These are phyloP conservation scores for Fusarium compactum DNA, from an alignment of 2,329 filamentous ascomycete species.

Conservation along the genomic window DNA sequence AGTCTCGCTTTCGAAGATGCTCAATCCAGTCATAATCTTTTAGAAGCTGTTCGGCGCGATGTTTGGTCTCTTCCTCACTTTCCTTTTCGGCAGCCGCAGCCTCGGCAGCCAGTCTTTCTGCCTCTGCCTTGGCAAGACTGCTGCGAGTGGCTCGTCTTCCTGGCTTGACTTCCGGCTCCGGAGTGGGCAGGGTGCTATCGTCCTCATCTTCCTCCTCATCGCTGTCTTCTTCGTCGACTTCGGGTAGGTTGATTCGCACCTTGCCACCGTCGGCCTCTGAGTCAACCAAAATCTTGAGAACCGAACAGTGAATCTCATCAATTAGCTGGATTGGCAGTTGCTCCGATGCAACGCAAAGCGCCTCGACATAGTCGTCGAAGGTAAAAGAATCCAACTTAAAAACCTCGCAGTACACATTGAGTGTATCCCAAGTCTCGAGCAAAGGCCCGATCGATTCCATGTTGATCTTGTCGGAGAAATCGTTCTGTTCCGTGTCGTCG, in stretches of 20 bases:
- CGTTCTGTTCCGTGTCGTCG: conserved; percentile 30
- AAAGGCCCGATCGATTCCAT: conserved; percentile 89
- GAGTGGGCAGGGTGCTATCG: conserved; percentile 65
- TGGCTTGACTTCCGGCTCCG: conserved; percentile 78
- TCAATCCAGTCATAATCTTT: conserved; percentile 85
- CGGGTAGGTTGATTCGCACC: conserved; percentile 81
- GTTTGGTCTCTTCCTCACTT: conserved; percentile 64
- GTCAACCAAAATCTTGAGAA: conserved; percentile 87
- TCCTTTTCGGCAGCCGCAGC: conserved; percentile 66
- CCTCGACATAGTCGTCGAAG: conserved; percentile 94
- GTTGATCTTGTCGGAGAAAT: conserved; percentile 65
- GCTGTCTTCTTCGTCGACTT: conserved; percentile 77
- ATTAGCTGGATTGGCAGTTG: conserved; percentile 85
- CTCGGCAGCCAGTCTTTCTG: conserved; percentile 74
- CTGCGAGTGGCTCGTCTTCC: conserved; percentile 82
- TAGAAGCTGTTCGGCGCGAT: conserved; percentile 82
- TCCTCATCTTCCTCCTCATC: conserved; percentile 72
- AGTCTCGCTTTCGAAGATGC: conserved; percentile 83
- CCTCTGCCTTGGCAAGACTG: conserved; percentile 85
- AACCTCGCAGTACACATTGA: conserved; percentile 98
- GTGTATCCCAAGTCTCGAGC: conserved; percentile 93
- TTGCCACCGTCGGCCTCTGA: conserved; percentile 81
- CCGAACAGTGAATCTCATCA: conserved; percentile 90
- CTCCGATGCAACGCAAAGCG: conserved; percentile 81
- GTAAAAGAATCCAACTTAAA: conserved; percentile 97